Percentiles rank a stretch among this genome's conserved stretches.
Conservation (phyloP, 2,329 filamentous ascomycete species). For the Claviceps monticola region DNA sequence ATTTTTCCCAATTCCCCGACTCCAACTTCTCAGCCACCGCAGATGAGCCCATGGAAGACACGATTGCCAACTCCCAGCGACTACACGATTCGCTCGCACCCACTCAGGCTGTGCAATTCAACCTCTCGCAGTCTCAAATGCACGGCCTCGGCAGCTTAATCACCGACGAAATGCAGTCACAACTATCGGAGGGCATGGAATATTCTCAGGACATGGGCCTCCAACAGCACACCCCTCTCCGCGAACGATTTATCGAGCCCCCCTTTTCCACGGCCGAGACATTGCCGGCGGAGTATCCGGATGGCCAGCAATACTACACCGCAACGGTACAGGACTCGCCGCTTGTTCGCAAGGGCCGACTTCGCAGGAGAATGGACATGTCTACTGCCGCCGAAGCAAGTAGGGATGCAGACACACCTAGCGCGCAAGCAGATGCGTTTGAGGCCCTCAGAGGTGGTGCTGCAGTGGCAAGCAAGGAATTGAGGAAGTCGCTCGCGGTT, state of each 20-base stretch:
- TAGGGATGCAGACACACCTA: not conserved
- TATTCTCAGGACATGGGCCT: slow-evolving; percentile 74
- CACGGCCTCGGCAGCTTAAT: slow-evolving; percentile 44
- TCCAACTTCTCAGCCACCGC: slow-evolving; percentile 47
- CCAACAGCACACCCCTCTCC: slow-evolving; percentile 57
- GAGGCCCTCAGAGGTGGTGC: slow-evolving; percentile 55
- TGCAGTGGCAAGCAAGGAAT: slow-evolving; percentile 19
- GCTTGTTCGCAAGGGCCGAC: slow-evolving; percentile 43
- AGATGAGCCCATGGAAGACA: slow-evolving; percentile 38
- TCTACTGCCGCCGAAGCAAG: not conserved
- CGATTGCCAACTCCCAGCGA: slow-evolving; percentile 31
- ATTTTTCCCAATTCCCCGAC: slow-evolving; percentile 41
- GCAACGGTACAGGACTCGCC: slow-evolving; percentile 46
- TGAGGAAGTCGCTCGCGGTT: slow-evolving; percentile 34
- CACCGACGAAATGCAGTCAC: slow-evolving; percentile 34
- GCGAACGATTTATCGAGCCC: slow-evolving; percentile 48
- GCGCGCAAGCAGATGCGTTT: slow-evolving; percentile 38
- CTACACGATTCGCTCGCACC: slow-evolving; percentile 19
- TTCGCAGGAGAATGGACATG: slow-evolving; percentile 29
- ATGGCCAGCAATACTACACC: slow-evolving; percentile 18
- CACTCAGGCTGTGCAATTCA: slow-evolving; percentile 36
- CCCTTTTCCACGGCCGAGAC: slow-evolving; percentile 61
- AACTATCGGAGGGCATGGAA: slow-evolving; percentile 56
- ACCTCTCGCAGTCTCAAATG: slow-evolving; percentile 47
- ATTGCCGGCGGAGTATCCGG: slow-evolving; percentile 30